phyloP scores from a whole-genome alignment of 2,329 filamentous ascomycete genomes.

The Chaetomium globosum region DNA sequence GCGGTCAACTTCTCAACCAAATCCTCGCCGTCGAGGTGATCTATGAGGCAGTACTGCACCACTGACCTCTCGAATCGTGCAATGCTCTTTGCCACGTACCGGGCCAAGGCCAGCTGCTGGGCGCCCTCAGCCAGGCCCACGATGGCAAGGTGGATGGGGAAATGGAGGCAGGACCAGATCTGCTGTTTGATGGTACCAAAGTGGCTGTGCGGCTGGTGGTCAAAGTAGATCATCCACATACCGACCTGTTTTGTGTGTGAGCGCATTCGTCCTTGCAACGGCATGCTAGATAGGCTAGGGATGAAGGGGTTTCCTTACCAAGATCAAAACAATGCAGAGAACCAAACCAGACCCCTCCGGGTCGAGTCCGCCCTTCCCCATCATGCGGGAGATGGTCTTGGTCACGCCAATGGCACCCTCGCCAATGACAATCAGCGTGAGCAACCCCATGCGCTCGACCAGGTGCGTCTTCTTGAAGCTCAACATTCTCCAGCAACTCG shows the following conservation, averaged over 20 bases:
- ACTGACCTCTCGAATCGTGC: conserved; percentile 19
- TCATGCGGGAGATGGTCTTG: conserved; percentile 31
- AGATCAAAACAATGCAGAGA: conserved; percentile 29
- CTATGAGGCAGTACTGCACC: conserved; percentile 26
- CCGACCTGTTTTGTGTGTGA: conserved; percentile 15
- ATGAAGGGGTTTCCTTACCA: conserved; percentile 16
- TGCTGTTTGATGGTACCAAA: conserved; percentile 33
- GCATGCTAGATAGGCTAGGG: neutral
- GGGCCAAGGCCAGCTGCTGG: conserved; percentile 30
- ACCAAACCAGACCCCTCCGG: conserved; percentile 26
- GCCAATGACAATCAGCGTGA: conserved; percentile 33
- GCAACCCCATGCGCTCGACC: conserved; percentile 31
- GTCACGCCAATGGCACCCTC: conserved; percentile 32
- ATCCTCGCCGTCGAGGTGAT: conserved; percentile 27
- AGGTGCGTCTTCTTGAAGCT: conserved; percentile 34
- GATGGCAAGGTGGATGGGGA: conserved; percentile 31
- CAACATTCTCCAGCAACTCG: conserved; percentile 29
- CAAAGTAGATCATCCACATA: conserved; percentile 32
- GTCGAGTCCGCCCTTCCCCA: conserved; percentile 30
- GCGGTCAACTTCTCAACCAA: conserved; percentile 15
- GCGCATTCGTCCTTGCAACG: neutral
- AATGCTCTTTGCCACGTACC: conserved; percentile 21
- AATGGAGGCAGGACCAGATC: conserved; percentile 31
- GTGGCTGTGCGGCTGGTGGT: conserved; percentile 31
- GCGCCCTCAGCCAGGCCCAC: conserved; percentile 31